Conservation (phyloP, 1,284 basidiomycete species). For the Mycosarcoma mackinlayi region DNA sequence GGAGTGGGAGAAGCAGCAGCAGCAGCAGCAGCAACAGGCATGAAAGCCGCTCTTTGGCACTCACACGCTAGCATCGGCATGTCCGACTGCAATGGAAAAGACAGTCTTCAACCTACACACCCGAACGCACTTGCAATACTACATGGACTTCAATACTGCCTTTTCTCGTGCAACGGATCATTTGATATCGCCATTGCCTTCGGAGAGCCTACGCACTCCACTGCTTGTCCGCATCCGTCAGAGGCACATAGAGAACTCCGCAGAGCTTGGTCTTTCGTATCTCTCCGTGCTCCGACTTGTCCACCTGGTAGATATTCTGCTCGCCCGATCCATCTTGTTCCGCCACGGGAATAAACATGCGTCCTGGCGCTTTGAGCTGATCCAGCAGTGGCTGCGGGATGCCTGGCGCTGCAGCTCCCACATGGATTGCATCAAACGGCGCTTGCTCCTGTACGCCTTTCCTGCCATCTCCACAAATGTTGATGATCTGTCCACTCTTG, state of each 20-base stretch:
- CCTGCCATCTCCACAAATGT: slow-evolving; percentile 79
- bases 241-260: slow-evolving; percentile 74
- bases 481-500: slow-evolving; percentile 75
- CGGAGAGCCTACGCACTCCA: slow-evolving; percentile 28
- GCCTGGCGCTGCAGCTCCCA: slow-evolving; percentile 81
- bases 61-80: not conserved
- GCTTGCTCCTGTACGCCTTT: slow-evolving; percentile 71
- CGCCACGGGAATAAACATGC: slow-evolving; percentile 94
- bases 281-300: slow-evolving; percentile 76
- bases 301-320: slow-evolving; percentile 58
- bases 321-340: slow-evolving; percentile 59
- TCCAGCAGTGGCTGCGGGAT: slow-evolving; percentile 78
- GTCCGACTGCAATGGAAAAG: not conserved
- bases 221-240: slow-evolving; percentile 56
- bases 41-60: no score
- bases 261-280: slow-evolving; percentile 79
- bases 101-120: no score
- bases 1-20: slow-evolving; percentile 25
- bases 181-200: no score
- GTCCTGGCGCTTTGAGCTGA: slow-evolving; percentile 80
- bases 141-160: no score
- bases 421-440: slow-evolving; percentile 90
- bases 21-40: slow-evolving; percentile 3
- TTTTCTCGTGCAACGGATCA: no score
- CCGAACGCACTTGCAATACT: not conserved